Percentiles rank a stretch among this genome's conserved stretches.
These are phyloP conservation scores for Papiliotrema laurentii DNA, from an alignment of 1,284 basidiomycete genomes.

Conservation along the genomic window DNA sequence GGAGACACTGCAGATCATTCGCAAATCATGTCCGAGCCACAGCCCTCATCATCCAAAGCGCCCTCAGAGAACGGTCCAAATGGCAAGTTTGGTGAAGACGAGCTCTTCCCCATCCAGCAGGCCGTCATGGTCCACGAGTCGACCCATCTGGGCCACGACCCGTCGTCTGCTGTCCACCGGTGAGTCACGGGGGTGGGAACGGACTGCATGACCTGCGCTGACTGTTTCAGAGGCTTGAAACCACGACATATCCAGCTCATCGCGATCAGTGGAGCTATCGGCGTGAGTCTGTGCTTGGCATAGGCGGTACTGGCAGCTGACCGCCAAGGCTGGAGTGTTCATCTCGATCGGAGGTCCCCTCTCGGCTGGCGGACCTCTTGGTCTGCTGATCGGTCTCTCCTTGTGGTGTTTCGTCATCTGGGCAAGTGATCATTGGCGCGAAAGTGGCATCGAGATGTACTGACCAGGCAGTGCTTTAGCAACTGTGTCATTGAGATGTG, in stretches of 20 bases:
- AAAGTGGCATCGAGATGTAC: not conserved
- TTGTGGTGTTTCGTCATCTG: constrained; percentile 1
- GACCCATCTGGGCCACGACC: not conserved
- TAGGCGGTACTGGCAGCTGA: not conserved
- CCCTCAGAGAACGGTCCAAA: not conserved
- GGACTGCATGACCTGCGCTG: not conserved
- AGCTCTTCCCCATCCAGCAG: not conserved
- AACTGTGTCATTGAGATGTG: constrained; percentile 1
- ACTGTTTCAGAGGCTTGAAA: not conserved
- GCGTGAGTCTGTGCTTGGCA: not conserved
- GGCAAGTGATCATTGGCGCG: not conserved
- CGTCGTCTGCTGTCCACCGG: not conserved
- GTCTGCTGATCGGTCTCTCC: not conserved
- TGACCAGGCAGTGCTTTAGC: not conserved
- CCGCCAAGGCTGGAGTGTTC: not conserved
- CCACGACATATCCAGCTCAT: constrained; percentile 1
- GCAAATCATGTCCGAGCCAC: too few relatives aligned
- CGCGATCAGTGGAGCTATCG: constrained; percentile 1
- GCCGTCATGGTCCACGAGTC: not conserved
- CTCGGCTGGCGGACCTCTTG: not conserved
- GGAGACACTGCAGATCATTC: too few relatives aligned
- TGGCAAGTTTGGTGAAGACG: not conserved
- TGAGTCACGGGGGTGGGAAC: too few relatives aligned
- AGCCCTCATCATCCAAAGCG: too few relatives aligned
- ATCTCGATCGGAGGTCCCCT: constrained; percentile 1